Percentiles rank a stretch among this genome's conserved stretches.
Evolutionary conservation across 768 basidiomycete genomes (phyloP).

Genomic region (Phlegmacium glaucopus): DNA sequence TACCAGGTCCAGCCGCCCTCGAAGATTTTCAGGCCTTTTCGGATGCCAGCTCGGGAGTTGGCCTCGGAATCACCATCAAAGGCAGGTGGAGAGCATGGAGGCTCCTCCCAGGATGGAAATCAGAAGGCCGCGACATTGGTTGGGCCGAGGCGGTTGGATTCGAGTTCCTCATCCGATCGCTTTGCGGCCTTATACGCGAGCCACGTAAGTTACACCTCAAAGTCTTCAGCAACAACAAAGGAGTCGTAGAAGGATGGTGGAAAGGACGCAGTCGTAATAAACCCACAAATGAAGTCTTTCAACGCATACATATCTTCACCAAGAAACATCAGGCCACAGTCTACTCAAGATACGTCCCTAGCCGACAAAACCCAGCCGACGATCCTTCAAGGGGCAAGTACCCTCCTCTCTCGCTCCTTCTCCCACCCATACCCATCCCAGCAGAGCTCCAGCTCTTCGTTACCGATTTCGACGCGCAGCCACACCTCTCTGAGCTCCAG

Average conservation of each 20-base stretch:
- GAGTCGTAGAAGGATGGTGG: too few relatives aligned
- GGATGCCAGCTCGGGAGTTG: constrained; percentile 26
- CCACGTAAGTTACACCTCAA: too few relatives aligned
- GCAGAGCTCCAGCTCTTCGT: constrained; percentile 17
- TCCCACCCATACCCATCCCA: constrained; percentile 27
- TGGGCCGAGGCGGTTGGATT: too few relatives aligned
- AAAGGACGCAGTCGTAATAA: too few relatives aligned
- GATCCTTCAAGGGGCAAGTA: constrained; percentile 31
- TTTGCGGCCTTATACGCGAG: too few relatives aligned
- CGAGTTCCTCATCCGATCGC: too few relatives aligned
- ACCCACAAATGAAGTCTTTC: too few relatives aligned
- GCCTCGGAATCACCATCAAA: constrained; percentile 18
- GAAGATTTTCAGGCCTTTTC: constrained; percentile 28
- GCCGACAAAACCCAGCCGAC: constrained; percentile 34
- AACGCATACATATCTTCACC: constrained; percentile 11
- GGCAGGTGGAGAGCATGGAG: not conserved
- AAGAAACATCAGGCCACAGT: constrained; percentile 2
- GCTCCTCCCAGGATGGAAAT: too few relatives aligned
- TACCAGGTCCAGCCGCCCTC: constrained; percentile 21
- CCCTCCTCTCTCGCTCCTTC: constrained; percentile 12
- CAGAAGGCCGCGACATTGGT: too few relatives aligned
- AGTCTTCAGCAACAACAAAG: too few relatives aligned
- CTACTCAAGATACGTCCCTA: constrained; percentile 29
- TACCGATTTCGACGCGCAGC: constrained; percentile 17
- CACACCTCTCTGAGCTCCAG: constrained; percentile 7